Percentiles rank a stretch among this genome's conserved stretches.
These are phyloP conservation scores for Combretum micranthum DNA, from an alignment of 345 rosid species.

Conservation along the genomic window DNA sequence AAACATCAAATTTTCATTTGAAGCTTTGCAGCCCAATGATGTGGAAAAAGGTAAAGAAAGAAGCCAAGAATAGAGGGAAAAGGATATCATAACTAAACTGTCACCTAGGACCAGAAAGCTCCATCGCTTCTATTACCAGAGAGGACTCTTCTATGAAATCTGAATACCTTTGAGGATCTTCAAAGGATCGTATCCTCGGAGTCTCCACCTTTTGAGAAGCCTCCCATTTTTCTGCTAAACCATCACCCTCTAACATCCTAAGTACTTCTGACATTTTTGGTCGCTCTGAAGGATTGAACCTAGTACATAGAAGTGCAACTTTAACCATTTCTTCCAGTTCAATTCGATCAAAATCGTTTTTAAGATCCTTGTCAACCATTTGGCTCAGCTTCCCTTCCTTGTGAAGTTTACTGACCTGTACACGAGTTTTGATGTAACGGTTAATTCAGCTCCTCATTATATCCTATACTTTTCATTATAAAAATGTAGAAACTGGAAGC, in stretches of 20 bases:
- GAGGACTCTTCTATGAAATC: constrained; percentile 88
- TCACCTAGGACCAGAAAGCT: constrained; percentile 94
- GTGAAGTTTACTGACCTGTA: constrained; percentile 88
- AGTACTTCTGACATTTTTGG: constrained; percentile 46
- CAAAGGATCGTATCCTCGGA: constrained; percentile 37
- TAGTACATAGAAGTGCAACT: constrained; percentile 36
- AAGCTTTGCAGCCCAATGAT: neutral
- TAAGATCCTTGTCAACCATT: constrained; percentile 75
- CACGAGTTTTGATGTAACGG: neutral
- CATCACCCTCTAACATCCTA: constrained; percentile 45
- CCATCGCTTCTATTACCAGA: constrained; percentile 89
- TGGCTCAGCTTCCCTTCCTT: constrained; percentile 66
- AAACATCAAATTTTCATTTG: neutral
- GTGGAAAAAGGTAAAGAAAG: too few relatives aligned
- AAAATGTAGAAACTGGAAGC: too few relatives aligned
- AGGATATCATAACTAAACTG: neutral
- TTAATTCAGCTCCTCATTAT: neutral
- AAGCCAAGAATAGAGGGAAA: neutral
- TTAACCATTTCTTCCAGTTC: constrained; percentile 50
- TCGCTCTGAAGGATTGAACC: constrained; percentile 32
- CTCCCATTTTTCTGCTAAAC: constrained; percentile 45
- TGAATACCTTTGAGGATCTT: constrained; percentile 44
- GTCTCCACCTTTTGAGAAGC: constrained; percentile 46
- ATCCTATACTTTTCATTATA: too few relatives aligned
- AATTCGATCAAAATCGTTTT: constrained; percentile 46